These are phyloP conservation scores for Skeletonema potamos DNA, from an alignment of 108 stramenopile genomes.

Conservation along the genomic window DNA sequence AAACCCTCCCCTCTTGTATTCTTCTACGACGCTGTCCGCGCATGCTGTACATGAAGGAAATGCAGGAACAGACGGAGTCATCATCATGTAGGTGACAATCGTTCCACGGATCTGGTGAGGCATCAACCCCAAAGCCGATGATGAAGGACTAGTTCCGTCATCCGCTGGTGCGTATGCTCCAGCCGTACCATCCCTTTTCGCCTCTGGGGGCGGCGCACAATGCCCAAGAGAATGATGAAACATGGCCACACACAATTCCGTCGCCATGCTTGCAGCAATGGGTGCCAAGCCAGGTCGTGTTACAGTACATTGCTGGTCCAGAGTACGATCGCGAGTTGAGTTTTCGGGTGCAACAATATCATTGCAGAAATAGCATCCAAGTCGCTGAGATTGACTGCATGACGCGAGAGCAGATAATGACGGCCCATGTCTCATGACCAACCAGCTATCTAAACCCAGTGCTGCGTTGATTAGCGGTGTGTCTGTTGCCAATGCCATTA, in stretches of 20 bases:
- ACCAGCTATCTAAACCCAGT: slow-evolving; percentile 94
- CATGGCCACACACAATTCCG: slow-evolving; percentile 92
- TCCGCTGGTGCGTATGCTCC: slow-evolving; percentile 51
- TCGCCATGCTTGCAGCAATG: slow-evolving; percentile 93
- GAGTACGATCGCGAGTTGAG: slow-evolving; percentile 86
- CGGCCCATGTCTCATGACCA: slow-evolving; percentile 96
- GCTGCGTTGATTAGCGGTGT: slow-evolving; percentile 94
- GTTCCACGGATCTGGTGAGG: slow-evolving; percentile 96
- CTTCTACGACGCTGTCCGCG: slow-evolving; percentile 74
- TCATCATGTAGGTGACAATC: slow-evolving; percentile 87
- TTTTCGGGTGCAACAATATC: slow-evolving; percentile 98
- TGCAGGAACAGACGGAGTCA: slow-evolving; percentile 89
- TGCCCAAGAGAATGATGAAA: slow-evolving; percentile 86
- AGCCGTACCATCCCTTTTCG: slow-evolving; percentile 5
- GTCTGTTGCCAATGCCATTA: slow-evolving; percentile 89
- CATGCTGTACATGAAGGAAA: slow-evolving; percentile 94
- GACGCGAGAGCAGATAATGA: slow-evolving; percentile 14
- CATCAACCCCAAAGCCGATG: slow-evolving; percentile 70
- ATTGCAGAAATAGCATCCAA: slow-evolving; percentile 99
- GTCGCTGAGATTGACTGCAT: slow-evolving; percentile 30
- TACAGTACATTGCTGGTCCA: slow-evolving; percentile 99
- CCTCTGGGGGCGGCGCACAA: slow-evolving; percentile 55
- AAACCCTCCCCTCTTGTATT: slow-evolving; percentile 67
- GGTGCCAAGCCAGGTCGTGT: slow-evolving; percentile 98
- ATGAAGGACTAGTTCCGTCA: slow-evolving; percentile 34